Evolutionary conservation across 73 alveolate species (phyloP).

Genomic region (Tetrahymena malaccensis): DNA sequence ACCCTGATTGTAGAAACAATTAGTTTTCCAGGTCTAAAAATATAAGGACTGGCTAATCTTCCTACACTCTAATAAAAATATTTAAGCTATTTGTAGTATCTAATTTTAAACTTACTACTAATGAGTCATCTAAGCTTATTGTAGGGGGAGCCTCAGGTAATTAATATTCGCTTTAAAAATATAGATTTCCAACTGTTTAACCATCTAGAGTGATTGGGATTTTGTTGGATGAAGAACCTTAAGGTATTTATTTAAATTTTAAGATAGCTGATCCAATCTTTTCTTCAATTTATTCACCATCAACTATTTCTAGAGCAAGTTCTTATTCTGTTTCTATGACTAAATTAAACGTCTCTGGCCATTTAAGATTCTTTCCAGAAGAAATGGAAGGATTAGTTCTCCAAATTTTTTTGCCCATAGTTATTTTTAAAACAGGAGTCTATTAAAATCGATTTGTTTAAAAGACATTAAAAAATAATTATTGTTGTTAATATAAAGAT

Average conservation of each 20-base stretch:
- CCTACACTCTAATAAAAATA: background rate
- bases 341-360: background rate
- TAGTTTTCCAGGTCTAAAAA: background rate
- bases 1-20: background rate
- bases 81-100: background rate
- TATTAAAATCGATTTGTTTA: background rate
- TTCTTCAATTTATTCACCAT: background rate
- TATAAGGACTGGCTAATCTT: background rate
- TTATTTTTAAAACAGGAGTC: background rate
- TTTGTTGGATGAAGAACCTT: background rate
- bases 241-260: background rate
- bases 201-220: background rate
- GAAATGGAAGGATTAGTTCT: background rate
- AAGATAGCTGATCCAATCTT: background rate
- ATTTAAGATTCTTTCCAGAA: background rate
- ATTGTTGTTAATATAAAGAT: background rate
- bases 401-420: background rate
- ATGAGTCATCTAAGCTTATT: background rate
- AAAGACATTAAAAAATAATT: background rate
- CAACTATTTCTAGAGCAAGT: background rate
- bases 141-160: background rate
- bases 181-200: background rate
- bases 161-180: background rate
- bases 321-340: background rate
- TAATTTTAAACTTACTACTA: background rate